Evolutionary conservation across 1,139 yeast species (phyloP).

Genomic region (Sugiyamaella castrensis): DNA sequence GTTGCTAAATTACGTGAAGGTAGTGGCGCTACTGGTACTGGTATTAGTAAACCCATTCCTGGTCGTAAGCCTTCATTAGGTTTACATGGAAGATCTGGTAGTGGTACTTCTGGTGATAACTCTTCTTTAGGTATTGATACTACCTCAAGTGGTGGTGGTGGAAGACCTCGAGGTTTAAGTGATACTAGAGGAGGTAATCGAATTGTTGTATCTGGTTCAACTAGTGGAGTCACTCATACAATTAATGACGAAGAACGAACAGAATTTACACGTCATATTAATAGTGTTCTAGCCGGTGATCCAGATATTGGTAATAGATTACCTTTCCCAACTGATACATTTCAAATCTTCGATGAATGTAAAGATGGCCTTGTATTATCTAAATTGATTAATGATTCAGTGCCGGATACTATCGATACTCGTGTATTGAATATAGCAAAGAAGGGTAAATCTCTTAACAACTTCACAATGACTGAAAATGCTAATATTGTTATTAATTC

Average conservation of each 20-base stretch:
- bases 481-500: conserved; percentile 97
- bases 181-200: conserved; percentile 45
- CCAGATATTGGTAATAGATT: conserved; percentile 76
- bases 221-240: conserved; percentile 93
- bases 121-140: background rate
- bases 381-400: conserved; percentile 92
- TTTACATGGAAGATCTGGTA: conserved; percentile 16
- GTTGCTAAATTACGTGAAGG: conserved; percentile 38
- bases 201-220: conserved; percentile 78
- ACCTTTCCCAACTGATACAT: conserved; percentile 91
- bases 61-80: conserved; percentile 16
- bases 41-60: conserved; percentile 15
- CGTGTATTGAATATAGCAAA: conserved; percentile 91
- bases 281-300: conserved; percentile 89
- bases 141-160: conserved; percentile 39
- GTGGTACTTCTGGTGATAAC: conserved; percentile 21
- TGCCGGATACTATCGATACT: conserved; percentile 96
- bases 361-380: conserved; percentile 92
- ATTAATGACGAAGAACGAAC: conserved; percentile 95
- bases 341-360: conserved; percentile 95
- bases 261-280: conserved; percentile 94
- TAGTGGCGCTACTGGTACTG: conserved; percentile 16
- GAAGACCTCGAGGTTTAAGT: conserved; percentile 14
- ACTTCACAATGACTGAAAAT: conserved; percentile 93
- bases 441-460: conserved; percentile 78